Conservation (phyloP, 2,329 filamentous ascomycete species). For the Neodidymelliopsis sp. region DNA sequence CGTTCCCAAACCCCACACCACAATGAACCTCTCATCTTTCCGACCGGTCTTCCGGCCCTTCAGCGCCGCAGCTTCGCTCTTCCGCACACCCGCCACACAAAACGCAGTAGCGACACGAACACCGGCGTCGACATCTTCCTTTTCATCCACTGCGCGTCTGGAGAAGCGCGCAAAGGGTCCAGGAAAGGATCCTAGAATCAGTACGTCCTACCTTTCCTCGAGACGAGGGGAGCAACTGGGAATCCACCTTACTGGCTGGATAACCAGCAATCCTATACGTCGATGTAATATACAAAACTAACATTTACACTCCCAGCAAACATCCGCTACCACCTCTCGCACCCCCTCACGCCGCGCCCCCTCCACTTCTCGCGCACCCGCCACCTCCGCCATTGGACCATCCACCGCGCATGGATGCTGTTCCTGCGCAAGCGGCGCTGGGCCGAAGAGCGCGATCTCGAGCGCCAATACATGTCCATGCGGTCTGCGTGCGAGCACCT, state of each 20-base stretch:
- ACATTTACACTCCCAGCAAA: constrained; percentile 55
- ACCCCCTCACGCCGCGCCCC: constrained; percentile 74
- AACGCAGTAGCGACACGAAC: constrained; percentile 21
- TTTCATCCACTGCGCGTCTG: constrained; percentile 41
- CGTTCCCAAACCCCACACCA: too few species aligned
- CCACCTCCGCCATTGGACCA: constrained; percentile 95
- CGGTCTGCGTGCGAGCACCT: constrained; percentile 85
- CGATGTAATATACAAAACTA: constrained; percentile 1
- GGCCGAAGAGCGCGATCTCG: constrained; percentile 72
- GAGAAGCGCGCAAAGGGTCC: constrained; percentile 37
- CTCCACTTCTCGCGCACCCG: constrained; percentile 89
- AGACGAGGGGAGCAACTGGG: not conserved
- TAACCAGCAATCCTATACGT: not conserved
- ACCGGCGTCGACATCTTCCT: constrained; percentile 28
- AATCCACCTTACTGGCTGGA: too few species aligned
- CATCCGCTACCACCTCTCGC: constrained; percentile 74
- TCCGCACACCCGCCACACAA: constrained; percentile 24
- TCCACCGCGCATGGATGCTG: constrained; percentile 93
- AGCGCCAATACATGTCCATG: constrained; percentile 85
- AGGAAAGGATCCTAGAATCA: constrained; percentile 41
- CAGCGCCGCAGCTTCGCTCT: constrained; percentile 13
- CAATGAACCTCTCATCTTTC: constrained; percentile 39
- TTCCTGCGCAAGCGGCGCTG: constrained; percentile 74
- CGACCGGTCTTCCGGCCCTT: constrained; percentile 33
- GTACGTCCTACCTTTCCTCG: constrained; percentile 28